phyloP scores from a whole-genome alignment of 2,329 filamentous ascomycete species.

The Penicillium aurantiogriseum region DNA sequence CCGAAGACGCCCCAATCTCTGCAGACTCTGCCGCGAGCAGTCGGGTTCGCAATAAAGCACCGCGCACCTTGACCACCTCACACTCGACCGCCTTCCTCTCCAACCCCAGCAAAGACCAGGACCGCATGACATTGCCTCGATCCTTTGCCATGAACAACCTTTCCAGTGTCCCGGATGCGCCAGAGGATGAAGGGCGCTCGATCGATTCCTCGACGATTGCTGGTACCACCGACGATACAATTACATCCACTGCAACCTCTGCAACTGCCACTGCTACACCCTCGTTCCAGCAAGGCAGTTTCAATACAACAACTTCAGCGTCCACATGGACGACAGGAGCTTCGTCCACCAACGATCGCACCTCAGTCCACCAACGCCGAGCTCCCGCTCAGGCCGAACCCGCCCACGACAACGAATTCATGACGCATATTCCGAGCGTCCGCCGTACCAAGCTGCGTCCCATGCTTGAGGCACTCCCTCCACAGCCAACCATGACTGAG shows the following conservation, averaged over 20 bases:
- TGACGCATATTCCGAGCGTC: slow-evolving; percentile 64
- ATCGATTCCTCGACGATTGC: slow-evolving; percentile 39
- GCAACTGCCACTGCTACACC: slow-evolving; percentile 20
- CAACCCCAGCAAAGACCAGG: slow-evolving; percentile 28
- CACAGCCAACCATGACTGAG: slow-evolving; percentile 64
- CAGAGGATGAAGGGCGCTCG: slow-evolving; percentile 34
- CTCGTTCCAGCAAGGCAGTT: slow-evolving; percentile 1
- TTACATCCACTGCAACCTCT: slow-evolving; percentile 26
- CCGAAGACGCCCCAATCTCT: slow-evolving; percentile 62
- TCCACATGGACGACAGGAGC: slow-evolving; percentile 16
- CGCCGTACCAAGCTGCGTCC: slow-evolving; percentile 64
- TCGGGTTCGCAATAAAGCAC: slow-evolving; percentile 28
- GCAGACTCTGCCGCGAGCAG: slow-evolving; percentile 41
- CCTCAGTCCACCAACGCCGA: slow-evolving; percentile 31
- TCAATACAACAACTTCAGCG: background rate
- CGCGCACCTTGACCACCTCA: slow-evolving; percentile 37
- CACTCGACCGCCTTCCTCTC: slow-evolving; percentile 37
- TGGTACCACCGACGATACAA: slow-evolving; percentile 43
- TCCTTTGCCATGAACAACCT: slow-evolving; percentile 43
- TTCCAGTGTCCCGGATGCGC: slow-evolving; percentile 27
- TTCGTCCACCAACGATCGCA: slow-evolving; percentile 13
- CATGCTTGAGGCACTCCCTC: slow-evolving; percentile 68
- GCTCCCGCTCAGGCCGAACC: slow-evolving; percentile 23
- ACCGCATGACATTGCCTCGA: slow-evolving; percentile 39
- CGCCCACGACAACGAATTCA: slow-evolving; percentile 46